Evolutionary conservation across 2,329 filamentous ascomycete species (phyloP).

Genomic region (Pseudogymnoascus destructans): DNA sequence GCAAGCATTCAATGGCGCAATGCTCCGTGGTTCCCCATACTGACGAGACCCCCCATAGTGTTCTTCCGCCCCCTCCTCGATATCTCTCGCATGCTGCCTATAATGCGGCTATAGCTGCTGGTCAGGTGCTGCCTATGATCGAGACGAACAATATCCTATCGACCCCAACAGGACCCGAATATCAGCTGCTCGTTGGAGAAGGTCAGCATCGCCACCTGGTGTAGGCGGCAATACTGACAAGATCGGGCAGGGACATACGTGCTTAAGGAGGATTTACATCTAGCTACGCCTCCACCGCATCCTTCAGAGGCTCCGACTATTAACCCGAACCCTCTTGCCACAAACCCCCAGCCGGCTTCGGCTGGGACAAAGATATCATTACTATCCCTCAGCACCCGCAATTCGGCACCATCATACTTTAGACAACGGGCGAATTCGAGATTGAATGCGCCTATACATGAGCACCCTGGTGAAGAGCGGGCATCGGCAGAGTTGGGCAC

Average conservation of each 20-base stretch:
- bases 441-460: conserved; percentile 40
- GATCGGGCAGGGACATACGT: conserved; percentile 61
- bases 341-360: conserved; percentile 69
- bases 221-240: not conserved
- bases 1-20: conserved; percentile 1
- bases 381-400: conserved; percentile 31
- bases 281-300: conserved; percentile 89
- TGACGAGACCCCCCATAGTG: conserved; percentile 34
- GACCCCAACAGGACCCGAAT: conserved; percentile 68
- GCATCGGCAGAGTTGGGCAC: conserved; percentile 48
- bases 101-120: conserved; percentile 57
- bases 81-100: conserved; percentile 65
- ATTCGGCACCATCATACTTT: conserved; percentile 38
- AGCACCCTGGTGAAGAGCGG: conserved; percentile 47
- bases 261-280: conserved; percentile 77
- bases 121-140: conserved; percentile 59
- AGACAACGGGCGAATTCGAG: conserved; percentile 39
- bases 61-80: conserved; percentile 71
- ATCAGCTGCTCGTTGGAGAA: conserved; percentile 87
- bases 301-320: conserved; percentile 79
- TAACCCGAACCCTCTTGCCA: conserved; percentile 85
- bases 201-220: conserved; percentile 37
- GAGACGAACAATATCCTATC: conserved; percentile 88
- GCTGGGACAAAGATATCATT: conserved; percentile 75
- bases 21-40: not conserved